A percentile compares a stretch with the other conserved stretches of the same genome.
phyloP scores from a whole-genome alignment of 2,329 filamentous ascomycete genomes.

The Trichoderma pleuroti region DNA sequence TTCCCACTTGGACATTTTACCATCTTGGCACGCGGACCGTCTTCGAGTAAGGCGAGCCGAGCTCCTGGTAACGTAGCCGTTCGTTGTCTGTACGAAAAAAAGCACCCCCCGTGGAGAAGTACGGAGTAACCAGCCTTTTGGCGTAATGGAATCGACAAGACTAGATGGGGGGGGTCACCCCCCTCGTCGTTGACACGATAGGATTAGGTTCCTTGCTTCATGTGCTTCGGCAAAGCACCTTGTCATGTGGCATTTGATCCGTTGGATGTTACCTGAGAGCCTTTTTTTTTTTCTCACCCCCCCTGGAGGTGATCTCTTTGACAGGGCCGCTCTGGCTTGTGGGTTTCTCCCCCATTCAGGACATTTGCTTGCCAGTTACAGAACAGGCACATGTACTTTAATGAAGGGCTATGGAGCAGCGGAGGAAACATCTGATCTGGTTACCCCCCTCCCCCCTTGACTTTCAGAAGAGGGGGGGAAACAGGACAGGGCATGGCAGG shows the following conservation, averaged over 20 bases:
- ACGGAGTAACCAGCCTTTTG: neutral
- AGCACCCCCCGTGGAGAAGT: neutral
- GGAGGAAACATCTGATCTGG: neutral
- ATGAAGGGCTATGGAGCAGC: neutral
- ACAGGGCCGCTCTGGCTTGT: neutral
- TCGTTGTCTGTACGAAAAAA: neutral
- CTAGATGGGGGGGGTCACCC: neutral
- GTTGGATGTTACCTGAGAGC: neutral
- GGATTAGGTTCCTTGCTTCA: neutral
- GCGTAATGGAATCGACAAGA: neutral
- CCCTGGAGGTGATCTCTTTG: neutral
- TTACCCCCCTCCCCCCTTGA: neutral
- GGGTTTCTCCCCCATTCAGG: neutral
- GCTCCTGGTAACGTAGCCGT: neutral
- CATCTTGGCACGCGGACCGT: neutral
- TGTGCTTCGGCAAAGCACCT: neutral
- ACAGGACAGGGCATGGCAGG: neutral
- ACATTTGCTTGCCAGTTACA: neutral
- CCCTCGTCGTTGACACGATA: neutral
- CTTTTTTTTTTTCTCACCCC: neutral
- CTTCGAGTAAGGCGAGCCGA: neutral
- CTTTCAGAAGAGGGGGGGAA: neutral
- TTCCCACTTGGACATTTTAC: neutral
- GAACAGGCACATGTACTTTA: neutral
- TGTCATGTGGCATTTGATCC: conserved; percentile 2